Base-by-base conservation (phyloP, 164 flowering plant genomes). In the Cinnamomum micranthum region DNA sequence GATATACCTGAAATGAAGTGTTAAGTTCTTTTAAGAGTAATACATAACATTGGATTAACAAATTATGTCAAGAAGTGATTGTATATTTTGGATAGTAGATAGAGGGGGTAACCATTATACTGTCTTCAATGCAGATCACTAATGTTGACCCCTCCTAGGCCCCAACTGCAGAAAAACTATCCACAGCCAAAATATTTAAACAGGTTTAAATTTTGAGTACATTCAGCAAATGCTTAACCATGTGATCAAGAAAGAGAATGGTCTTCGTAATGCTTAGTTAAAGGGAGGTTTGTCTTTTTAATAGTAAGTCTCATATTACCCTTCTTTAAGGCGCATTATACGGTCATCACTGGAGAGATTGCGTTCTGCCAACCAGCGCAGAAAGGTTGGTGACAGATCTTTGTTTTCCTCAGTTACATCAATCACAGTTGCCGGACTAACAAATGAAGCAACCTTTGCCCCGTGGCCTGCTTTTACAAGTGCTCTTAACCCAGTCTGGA, bases 401-500 rank as follows among this genome's bases (percentile, higher is more conserved):
- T 74, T 78, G 71, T 88, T 90, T 27, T 86, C 90, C 77, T 87
- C 86, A 27, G 87, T 83, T 66, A 89, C 77, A 75, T 96, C 90
- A 78, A 89, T 91, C 31, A 88, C 91, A 58, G 94, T 87, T 14
- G 90, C 58, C 70, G 96, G 87, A 75, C 90, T 86, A 52, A 96
- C 99, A 82, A 92, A 91, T 55, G 98, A 87, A 72, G 91, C 87
- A 76, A 94, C 95, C 85, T 92, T 96, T n/a, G 97, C 89, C 59
- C 99, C 98, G 79, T 91, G 85, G 23, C 98, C 97, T 68, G 95
- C 95, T 83, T 96, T 96, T 22, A 96, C 98, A 14, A 92, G 80
- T 68, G 99, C 99, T 84, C 99, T 83, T 74, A 88, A 77, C 24
- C 99, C 98, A 58, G 99, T 83, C 70, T 92, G 97, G 79, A 91